Evolutionary conservation across 2,329 filamentous ascomycete genomes (phyloP), one percentile per base, ranked within the genome.

Genomic region (Aspergillus proliferans): DNA sequence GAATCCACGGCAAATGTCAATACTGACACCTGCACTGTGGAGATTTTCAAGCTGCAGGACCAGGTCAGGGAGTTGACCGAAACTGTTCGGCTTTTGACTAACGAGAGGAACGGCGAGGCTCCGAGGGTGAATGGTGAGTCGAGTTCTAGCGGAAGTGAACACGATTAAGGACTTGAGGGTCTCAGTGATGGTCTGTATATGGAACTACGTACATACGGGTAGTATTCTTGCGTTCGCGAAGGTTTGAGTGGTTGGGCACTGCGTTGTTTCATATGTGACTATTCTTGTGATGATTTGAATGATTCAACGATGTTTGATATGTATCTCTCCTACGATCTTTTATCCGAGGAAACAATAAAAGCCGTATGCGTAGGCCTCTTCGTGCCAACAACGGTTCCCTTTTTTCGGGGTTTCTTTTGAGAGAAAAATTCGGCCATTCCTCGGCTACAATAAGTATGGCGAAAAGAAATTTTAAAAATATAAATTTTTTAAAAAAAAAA

Each of bases 1-100:
- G 72, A 76, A n/a, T 85, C 82, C 19, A 87, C 83, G 65, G 87
- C 90, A 1, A 89, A 97, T 66, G 80, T 97, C 4, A 86, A 89
- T 59, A 81, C 85, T 28, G 89, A 96, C 54, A 80, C 79, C 9
- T 83, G 86, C 1, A 82, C 88, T n/a, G 53, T 86, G 21, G 89
- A 95, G 55, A 59, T 76, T 15, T 62, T 65, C 24, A 61, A 72
- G 50, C 55, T 76, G 50, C 71, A 64, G 55, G 61, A 68, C 43
- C 67, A 76, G 53, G 76, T 93, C 24, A 76, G 84, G 26, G 80
- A 79, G 62, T 76, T 86, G 43, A 82, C 87, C 65, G 63, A 66
- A 47, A 75, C 88, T 46, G 77, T 90, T 22, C 81, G 79, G 64
- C 76, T 76, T 6, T 77, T 90, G 71, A 55, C 47, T 1, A 59